phyloP scores from a whole-genome alignment of 2,329 filamentous ascomycete genomes.

The Monilinia laxa region DNA sequence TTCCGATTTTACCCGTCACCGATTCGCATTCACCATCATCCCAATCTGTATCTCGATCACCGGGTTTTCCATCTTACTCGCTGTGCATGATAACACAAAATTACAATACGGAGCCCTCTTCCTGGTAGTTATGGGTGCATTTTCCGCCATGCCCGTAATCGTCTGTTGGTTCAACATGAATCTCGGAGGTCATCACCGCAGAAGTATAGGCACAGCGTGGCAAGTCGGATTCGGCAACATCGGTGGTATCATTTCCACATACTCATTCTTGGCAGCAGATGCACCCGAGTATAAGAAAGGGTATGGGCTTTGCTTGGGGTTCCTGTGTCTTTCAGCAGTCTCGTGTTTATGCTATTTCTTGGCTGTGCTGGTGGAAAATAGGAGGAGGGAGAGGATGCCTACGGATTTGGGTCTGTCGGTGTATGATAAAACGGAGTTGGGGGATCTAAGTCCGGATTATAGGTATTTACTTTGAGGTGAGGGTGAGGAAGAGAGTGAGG shows the following conservation, averaged over 20 bases:
- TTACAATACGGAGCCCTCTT: constrained; percentile 80
- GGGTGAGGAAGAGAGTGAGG: too few species aligned
- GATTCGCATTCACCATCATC: constrained; percentile 69
- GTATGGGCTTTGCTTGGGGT: constrained; percentile 74
- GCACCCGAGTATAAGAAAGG: constrained; percentile 68
- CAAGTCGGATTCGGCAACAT: constrained; percentile 79
- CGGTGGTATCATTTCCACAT: constrained; percentile 76
- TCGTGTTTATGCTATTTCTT: constrained; percentile 60
- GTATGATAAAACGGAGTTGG: constrained; percentile 56
- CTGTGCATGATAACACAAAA: constrained; percentile 63
- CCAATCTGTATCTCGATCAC: constrained; percentile 68
- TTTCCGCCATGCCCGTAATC: constrained; percentile 86
- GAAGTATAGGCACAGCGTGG: constrained; percentile 71
- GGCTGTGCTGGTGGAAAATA: constrained; percentile 60
- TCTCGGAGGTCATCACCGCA: constrained; percentile 67
- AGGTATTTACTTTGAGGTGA: constrained; percentile 35
- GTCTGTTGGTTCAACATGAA: constrained; percentile 86
- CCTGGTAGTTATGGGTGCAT: constrained; percentile 75
- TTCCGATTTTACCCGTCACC: constrained; percentile 71
- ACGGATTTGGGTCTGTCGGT: constrained; percentile 54
- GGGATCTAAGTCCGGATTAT: constrained; percentile 42
- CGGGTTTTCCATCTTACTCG: constrained; percentile 74
- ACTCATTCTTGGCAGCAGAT: constrained; percentile 65
- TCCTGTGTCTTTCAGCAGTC: constrained; percentile 65
- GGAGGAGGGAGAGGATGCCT: constrained; percentile 51